Conservation (phyloP, 1,284 basidiomycete species). For the Cutaneotrichosporon sp. region DNA sequence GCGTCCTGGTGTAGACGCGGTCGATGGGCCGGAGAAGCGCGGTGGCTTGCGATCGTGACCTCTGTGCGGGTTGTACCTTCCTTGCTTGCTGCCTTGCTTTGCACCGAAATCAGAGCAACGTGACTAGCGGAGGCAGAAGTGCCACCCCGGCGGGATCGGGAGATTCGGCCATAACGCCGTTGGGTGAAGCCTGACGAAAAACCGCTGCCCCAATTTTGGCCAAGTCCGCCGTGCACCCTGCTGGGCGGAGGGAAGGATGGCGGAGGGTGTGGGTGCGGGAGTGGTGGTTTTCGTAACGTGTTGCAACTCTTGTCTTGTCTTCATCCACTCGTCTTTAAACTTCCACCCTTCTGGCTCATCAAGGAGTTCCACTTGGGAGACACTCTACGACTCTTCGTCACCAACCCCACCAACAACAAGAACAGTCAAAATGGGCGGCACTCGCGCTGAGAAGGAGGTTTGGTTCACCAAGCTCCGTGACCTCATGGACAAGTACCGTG, state of each 20-base stretch:
- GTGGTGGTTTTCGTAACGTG: slow-evolving; percentile 1
- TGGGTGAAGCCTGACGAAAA: slow-evolving; percentile 9
- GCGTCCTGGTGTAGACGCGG: background rate
- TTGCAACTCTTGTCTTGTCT: slow-evolving; percentile 11
- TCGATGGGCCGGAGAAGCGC: background rate
- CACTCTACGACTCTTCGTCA: slow-evolving; percentile 23
- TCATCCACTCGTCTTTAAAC: slow-evolving; percentile 51
- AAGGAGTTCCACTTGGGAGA: slow-evolving; percentile 53
- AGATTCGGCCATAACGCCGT: slow-evolving; percentile 2
- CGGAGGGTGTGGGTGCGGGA: background rate
- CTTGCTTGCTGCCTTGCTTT: background rate
- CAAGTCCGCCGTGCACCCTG: background rate
- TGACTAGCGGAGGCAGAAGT: background rate
- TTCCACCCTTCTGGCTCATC: slow-evolving; percentile 49
- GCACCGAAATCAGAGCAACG: slow-evolving; percentile 12
- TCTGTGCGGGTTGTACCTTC: background rate
- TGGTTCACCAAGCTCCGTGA: slow-evolving; percentile 96
- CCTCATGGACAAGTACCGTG: slow-evolving; percentile 85
- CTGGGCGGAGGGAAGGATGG: background rate
- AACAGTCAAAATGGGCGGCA: slow-evolving; percentile 75
- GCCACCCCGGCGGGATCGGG: background rate
- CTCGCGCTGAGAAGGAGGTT: slow-evolving; percentile 82
- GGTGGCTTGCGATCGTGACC: slow-evolving; percentile 8
- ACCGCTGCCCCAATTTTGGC: slow-evolving; percentile 5
- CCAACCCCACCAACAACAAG: slow-evolving; percentile 29